Evolutionary conservation across 768 basidiomycete species (phyloP).

Genomic region (Termitomyces sp.): DNA sequence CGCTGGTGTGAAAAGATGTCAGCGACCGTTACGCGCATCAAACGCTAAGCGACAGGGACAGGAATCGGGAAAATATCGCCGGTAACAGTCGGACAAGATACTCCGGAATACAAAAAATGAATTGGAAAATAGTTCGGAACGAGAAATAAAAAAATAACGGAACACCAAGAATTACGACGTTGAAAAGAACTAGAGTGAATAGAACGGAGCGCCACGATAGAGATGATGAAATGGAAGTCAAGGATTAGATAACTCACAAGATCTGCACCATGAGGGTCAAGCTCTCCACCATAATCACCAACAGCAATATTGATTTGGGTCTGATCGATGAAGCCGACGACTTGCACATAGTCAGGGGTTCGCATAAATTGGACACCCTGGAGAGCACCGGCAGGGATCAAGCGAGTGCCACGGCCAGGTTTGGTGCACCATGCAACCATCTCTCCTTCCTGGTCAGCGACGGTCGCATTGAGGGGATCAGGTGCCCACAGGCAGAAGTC

Average conservation of each 20-base stretch:
- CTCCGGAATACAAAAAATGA: not conserved
- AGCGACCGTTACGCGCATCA: conserved; percentile 1
- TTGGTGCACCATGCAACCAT: conserved; percentile 71
- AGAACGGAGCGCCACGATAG: not conserved
- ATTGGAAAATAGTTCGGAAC: not conserved
- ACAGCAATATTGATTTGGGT: conserved; percentile 37
- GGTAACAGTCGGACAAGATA: not conserved
- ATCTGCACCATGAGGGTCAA: conserved; percentile 61
- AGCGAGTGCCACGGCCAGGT: conserved; percentile 53
- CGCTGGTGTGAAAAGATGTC: conserved; percentile 35
- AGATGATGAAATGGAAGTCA: not conserved
- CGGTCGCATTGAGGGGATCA: conserved; percentile 32
- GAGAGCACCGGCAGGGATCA: conserved; percentile 54
- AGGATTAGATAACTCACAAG: conserved; percentile 9
- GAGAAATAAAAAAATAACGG: not conserved
- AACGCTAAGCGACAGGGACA: not conserved
- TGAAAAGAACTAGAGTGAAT: not conserved
- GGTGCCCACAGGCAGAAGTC: conserved; percentile 62
- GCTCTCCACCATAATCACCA: conserved; percentile 61
- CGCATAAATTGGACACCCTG: conserved; percentile 49
- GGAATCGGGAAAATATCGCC: conserved; percentile 1
- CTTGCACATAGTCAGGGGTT: conserved; percentile 47
- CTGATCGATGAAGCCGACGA: conserved; percentile 58
- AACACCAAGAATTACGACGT: not conserved
- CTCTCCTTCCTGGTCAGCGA: conserved; percentile 54